Evolutionary conservation across 2,329 filamentous ascomycete genomes (phyloP), one percentile per base, ranked within the genome.

Genomic region (Scytalidium lignicola): DNA sequence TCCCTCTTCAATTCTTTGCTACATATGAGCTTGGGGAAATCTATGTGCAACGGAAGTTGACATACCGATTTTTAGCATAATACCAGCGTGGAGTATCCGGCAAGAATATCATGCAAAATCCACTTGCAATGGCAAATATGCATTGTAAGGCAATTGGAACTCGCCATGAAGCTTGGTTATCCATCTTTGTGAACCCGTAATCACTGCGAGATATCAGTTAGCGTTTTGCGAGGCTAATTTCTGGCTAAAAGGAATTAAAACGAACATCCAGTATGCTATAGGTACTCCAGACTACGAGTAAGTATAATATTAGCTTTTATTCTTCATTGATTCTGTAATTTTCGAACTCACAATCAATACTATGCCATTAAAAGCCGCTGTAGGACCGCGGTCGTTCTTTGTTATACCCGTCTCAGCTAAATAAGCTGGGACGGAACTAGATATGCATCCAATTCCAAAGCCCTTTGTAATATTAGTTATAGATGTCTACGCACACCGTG

Each of bases 1-100:
- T 6, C 52, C 53, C 45, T 55, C 41, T 15, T 41, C 46, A 15
- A 32, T 19, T 7, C 26, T 28, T 28, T 7, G 13, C n/a, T n/a
- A 13, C 7, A 13, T 28, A 28, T 28, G 7, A 28, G 26, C 26
- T 7, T 7, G 7, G 13, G 26, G 13, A 28, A 7, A 28, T 7
- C 26, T 13, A 28, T 7, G 13, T 28, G 7, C 26, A n/a, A n/a
- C 13, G 26, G 26, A 28, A 13, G 7, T 28, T 7, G 26, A 28
- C 26, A 28, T 28, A 13, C 2, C 46, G 41, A 5, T 42, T 46
- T 32, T 55, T 19, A 26, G 59, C 57, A 42, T 65, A 66, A 47
- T 66, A 66, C 63, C 62, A 67, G 46, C 62, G 51, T 10, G 64
- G 64, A 1, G 62, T 64, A 40, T 66, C 62, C 1, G 64, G 65